Percentiles rank a stretch among this genome's conserved stretches.
These are phyloP conservation scores for Calonectria pteridis DNA, from an alignment of 2,329 filamentous ascomycete species.

Conservation along the genomic window DNA sequence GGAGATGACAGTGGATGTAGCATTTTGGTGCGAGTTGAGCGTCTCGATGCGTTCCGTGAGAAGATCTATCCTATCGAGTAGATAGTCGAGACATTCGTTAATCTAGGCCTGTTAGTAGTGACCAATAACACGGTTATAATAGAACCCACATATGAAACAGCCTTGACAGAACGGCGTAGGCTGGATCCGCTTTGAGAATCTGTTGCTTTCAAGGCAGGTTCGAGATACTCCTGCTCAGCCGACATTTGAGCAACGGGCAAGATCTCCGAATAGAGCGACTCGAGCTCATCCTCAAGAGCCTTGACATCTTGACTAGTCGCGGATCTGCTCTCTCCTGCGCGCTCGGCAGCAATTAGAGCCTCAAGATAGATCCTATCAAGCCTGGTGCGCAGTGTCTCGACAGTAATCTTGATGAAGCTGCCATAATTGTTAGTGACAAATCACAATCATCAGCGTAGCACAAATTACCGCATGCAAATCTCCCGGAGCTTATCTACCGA, in stretches of 20 bases:
- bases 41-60: slow-evolving; percentile 58
- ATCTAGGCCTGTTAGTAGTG: slow-evolving; percentile 51
- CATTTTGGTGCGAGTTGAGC: slow-evolving; percentile 60
- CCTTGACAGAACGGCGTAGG: slow-evolving; percentile 59
- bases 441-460: background rate
- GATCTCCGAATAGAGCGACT: slow-evolving; percentile 78
- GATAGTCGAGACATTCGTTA: slow-evolving; percentile 63
- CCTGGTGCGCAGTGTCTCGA: slow-evolving; percentile 66
- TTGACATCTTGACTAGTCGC: slow-evolving; percentile 57
- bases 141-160: slow-evolving; percentile 63
- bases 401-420: slow-evolving; percentile 68
- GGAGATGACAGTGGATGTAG: slow-evolving; percentile 53
- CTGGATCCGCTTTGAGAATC: slow-evolving; percentile 58
- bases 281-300: slow-evolving; percentile 72
- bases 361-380: slow-evolving; percentile 70
- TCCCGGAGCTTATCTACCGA: slow-evolving; percentile 70
- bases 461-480: slow-evolving; percentile 63
- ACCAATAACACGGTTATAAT: rapidly evolving
- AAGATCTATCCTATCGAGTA: slow-evolving; percentile 60
- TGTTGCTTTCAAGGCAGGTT: slow-evolving; percentile 66
- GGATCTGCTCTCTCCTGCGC: slow-evolving; percentile 41
- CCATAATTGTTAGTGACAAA: slow-evolving; percentile 23
- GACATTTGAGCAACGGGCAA: slow-evolving; percentile 79
- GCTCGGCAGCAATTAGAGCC: slow-evolving; percentile 50
- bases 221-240: slow-evolving; percentile 74